Conservation (phyloP, 2,329 filamentous ascomycete genomes). For the Penicillium hesseltinei region DNA sequence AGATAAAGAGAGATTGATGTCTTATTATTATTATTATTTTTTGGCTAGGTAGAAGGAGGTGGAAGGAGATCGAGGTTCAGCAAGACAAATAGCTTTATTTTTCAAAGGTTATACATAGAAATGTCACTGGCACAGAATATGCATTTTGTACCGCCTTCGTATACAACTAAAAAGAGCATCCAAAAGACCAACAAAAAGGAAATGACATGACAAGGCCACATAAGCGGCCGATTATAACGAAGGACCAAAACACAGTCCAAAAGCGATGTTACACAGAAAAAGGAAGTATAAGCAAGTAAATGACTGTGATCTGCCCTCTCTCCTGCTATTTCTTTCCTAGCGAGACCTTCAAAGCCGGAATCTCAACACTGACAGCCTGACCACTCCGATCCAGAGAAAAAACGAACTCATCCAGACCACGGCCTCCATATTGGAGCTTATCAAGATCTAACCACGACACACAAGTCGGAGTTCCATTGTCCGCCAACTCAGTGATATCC, state of each 20-base stretch:
- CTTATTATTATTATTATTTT: no score
- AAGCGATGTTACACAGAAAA: neutral
- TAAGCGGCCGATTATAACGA: neutral
- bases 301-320: neutral
- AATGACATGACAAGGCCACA: no score
- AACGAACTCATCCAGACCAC: neutral
- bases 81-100: neutral
- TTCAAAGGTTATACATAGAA: neutral
- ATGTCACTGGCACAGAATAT: no score
- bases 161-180: no score
- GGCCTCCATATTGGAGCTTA: neutral
- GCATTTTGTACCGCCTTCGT: no score
- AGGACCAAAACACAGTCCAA: neutral
- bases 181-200: no score
- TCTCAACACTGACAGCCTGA: neutral
- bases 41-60: neutral
- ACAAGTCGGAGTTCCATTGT: neutral
- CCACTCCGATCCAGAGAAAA: neutral
- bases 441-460: neutral
- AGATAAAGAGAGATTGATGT: neutral
- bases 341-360: neutral
- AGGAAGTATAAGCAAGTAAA: neutral
- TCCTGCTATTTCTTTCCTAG: neutral
- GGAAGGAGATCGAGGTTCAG: neutral
- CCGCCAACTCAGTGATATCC: neutral